Evolutionary conservation across 495 filamentous ascomycete genomes (phyloP).

Genomic region (Opeltia flavorubescens): DNA sequence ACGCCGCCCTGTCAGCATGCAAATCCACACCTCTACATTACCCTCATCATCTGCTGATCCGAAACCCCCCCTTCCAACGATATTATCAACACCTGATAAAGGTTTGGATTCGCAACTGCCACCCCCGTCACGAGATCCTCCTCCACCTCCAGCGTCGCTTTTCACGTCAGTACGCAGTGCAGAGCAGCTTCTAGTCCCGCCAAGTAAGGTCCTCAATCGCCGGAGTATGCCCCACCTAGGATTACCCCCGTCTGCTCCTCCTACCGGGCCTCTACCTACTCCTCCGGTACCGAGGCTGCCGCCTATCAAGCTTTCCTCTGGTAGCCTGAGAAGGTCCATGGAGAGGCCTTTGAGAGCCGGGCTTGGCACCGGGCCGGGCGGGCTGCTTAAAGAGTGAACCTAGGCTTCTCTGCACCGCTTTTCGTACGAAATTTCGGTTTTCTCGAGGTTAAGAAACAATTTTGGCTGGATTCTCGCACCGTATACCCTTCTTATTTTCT

Average conservation of each 20-base stretch:
- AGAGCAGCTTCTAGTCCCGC: neutral
- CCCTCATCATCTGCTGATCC: neutral
- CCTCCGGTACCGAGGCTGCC: neutral
- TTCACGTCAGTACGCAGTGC: neutral
- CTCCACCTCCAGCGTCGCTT: neutral
- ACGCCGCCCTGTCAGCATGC: slow-evolving; percentile 12
- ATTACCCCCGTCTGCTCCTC: neutral
- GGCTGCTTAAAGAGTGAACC: neutral
- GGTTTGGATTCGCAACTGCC: neutral
- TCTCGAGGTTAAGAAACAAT: too few relatives aligned
- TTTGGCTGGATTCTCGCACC: too few relatives aligned
- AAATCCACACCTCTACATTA: slow-evolving; percentile 5
- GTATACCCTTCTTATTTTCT: too few relatives aligned
- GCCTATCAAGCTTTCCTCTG: neutral
- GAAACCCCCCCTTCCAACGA: neutral
- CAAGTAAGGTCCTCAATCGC: neutral
- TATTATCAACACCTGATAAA: neutral
- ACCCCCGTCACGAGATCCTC: neutral
- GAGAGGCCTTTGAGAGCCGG: neutral
- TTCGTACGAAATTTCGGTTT: too few relatives aligned
- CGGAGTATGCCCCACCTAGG: neutral
- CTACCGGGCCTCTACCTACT: neutral
- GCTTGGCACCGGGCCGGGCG: neutral
- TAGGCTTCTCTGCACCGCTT: too few relatives aligned
- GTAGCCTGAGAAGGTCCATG: neutral